Percentiles rank a stretch among this genome's conserved stretches.
Evolutionary conservation across 805 yeast genomes (phyloP).

Genomic region (Kodamaea laetipori): DNA sequence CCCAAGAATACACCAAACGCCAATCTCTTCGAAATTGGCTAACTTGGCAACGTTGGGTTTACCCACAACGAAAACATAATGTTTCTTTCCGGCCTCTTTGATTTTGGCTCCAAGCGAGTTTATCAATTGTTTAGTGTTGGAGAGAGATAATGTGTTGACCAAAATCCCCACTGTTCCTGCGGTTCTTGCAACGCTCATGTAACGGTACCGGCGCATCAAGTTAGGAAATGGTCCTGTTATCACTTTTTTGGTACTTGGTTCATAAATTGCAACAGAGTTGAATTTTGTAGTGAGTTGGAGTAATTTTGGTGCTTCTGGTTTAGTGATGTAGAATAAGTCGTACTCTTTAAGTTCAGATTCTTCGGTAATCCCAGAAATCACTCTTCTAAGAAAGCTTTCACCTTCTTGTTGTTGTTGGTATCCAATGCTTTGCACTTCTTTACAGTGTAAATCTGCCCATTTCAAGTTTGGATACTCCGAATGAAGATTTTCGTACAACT

Average conservation of each 20-base stretch:
- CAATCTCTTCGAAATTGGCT: constrained; percentile 94
- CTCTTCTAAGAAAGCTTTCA: constrained; percentile 21
- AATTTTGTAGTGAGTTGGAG: constrained; percentile 76
- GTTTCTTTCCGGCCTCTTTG: constrained; percentile 80
- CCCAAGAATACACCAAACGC: constrained; percentile 92
- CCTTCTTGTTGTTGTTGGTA: constrained; percentile 25
- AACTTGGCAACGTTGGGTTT: constrained; percentile 96
- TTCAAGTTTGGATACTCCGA: constrained; percentile 32
- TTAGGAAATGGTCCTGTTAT: constrained; percentile 71
- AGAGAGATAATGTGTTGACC: constrained; percentile 83
- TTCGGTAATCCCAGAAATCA: constrained; percentile 22
- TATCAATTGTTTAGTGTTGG: constrained; percentile 70
- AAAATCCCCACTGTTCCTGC: constrained; percentile 92
- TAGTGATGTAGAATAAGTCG: constrained; percentile 66
- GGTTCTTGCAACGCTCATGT: constrained; percentile 84
- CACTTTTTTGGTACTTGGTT: constrained; percentile 38
- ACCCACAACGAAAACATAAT: constrained; percentile 93
- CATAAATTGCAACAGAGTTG: constrained; percentile 50
- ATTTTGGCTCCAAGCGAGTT: constrained; percentile 62
- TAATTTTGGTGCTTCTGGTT: constrained; percentile 78
- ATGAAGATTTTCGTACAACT: constrained; percentile 38
- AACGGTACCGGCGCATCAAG: constrained; percentile 78
- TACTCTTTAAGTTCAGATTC: constrained; percentile 36
- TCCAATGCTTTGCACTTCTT: constrained; percentile 46
- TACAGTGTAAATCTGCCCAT: constrained; percentile 35